phyloP scores from a whole-genome alignment of 257 asterid genomes.

The Ligustrum vulgare region DNA sequence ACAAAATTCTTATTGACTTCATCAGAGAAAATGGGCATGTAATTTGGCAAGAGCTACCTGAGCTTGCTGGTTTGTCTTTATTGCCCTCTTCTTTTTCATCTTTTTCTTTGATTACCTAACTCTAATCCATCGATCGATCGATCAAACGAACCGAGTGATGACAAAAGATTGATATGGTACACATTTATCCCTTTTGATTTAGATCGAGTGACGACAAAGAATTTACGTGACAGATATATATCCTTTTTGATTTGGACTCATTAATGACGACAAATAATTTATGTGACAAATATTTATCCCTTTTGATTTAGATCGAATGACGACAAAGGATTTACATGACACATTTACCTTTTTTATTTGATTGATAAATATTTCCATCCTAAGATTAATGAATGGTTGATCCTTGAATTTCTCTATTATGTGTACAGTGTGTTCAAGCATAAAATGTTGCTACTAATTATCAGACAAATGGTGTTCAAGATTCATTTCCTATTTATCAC shows the following conservation, averaged over 20 bases:
- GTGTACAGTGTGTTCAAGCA: no score
- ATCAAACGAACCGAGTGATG: background rate
- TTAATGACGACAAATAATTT: no score
- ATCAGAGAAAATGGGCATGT: slow-evolving; percentile 59
- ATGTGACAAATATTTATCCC: background rate
- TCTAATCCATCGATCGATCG: background rate
- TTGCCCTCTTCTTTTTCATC: background rate
- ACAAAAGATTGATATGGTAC: background rate
- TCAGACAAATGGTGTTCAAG: no score
- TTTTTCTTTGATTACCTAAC: background rate
- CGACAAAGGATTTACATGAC: background rate
- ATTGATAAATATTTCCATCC: background rate
- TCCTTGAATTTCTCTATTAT: background rate
- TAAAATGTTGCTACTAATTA: no score
- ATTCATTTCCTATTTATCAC: no score
- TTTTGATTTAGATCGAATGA: background rate
- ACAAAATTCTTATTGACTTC: slow-evolving; percentile 65
- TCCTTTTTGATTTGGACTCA: background rate
- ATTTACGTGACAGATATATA: background rate
- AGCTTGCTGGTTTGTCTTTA: slow-evolving; percentile 48
- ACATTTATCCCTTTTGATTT: background rate
- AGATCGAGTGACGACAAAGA: background rate
- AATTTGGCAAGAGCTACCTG: slow-evolving; percentile 71
- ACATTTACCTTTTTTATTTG: background rate
- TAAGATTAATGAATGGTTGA: background rate